Evolutionary conservation across 306 rosid species (phyloP), one percentile per base, ranked within the genome.

Genomic region (Gynostemma pentaphyllum): DNA sequence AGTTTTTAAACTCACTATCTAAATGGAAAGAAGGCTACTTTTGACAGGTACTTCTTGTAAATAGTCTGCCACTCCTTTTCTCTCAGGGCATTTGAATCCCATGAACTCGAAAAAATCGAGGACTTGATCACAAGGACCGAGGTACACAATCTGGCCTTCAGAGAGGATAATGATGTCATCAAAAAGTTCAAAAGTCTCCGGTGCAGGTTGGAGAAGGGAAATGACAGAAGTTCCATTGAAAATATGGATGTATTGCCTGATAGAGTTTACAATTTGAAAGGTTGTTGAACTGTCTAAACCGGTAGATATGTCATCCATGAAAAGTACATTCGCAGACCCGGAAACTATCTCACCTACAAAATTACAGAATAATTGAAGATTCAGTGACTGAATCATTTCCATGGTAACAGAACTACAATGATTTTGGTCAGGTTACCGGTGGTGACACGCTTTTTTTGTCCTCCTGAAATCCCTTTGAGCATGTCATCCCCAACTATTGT

Each of bases 271-370:
- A 16, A 80, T 77, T 64, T 77, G 82, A 62, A 62, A 80, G n/a
- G 85, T 76, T 21, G 82, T 80, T 0, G 85, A 71, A 51, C 80
- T 80, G 60, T 80, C 80, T 46, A 80, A 62, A 36, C 85, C 85
- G n/a, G 79, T 70, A n/a, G 82, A 80, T 53, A 80, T 80, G 52
- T 80, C 82, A 13, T 80, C 82, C 85, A 80, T 80, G 70, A 80
- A 74, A 48, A 80, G 66, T 19, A 68, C 80, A 0, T 71, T 80
- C 27, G 82, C 68, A 10, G 85, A 76, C 56, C 82, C 82, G 74
- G 75, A 78, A 30, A 80, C 64, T 71, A 77, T 80, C 65, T 80
- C 85, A 64, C 82, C 82, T 80, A 48, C 19, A 24, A 4, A 49
- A 53, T 36, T 19, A 36, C 5, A 19, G 45, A 50, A 9, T 50